Percentiles rank a stretch among this genome's conserved stretches.
phyloP scores from a whole-genome alignment of 495 filamentous ascomycete species.

The Parachaetomium inaequale region DNA sequence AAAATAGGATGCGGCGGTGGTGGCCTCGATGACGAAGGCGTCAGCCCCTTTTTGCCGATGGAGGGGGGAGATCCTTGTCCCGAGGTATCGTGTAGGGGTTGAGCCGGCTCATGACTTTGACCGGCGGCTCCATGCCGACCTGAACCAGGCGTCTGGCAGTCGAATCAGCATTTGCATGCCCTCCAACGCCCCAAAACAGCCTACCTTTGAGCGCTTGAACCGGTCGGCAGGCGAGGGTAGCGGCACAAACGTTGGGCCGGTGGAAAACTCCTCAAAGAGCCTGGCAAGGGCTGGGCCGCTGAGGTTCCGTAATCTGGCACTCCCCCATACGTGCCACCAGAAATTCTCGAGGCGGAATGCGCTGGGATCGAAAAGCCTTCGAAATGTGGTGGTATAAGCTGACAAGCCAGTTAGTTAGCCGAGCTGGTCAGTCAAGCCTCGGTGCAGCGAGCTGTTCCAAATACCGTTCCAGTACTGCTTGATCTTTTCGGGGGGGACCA shows the following conservation, averaged over 20 bases:
- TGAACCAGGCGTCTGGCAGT: slow-evolving; percentile 3
- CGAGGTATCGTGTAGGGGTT: slow-evolving; percentile 6
- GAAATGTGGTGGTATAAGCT: slow-evolving; percentile 53
- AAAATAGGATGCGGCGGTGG: slow-evolving; percentile 47
- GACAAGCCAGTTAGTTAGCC: slow-evolving; percentile 18
- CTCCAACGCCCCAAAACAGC: background rate
- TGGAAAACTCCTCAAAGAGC: slow-evolving; percentile 48
- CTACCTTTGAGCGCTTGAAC: slow-evolving; percentile 42
- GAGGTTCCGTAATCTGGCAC: slow-evolving; percentile 41
- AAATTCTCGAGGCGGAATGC: slow-evolving; percentile 53
- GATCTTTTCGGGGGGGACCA: slow-evolving; percentile 48
- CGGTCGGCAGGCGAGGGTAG: slow-evolving; percentile 42
- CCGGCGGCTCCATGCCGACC: background rate
- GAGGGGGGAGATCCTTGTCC: slow-evolving; percentile 4
- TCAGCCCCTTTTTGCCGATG: slow-evolving; percentile 24
- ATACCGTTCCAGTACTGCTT: slow-evolving; percentile 51
- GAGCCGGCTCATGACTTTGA: background rate
- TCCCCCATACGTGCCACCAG: slow-evolving; percentile 57
- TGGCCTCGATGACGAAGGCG: slow-evolving; percentile 32
- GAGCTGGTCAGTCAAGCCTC: background rate
- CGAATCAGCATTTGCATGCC: slow-evolving; percentile 14
- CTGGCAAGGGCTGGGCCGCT: slow-evolving; percentile 44
- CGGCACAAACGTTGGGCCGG: slow-evolving; percentile 47
- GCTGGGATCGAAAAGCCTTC: slow-evolving; percentile 49
- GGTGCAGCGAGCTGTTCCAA: background rate